These are phyloP conservation scores for Gossypium sturtianum DNA, from an alignment of 345 rosid species.

Conservation along the genomic window DNA sequence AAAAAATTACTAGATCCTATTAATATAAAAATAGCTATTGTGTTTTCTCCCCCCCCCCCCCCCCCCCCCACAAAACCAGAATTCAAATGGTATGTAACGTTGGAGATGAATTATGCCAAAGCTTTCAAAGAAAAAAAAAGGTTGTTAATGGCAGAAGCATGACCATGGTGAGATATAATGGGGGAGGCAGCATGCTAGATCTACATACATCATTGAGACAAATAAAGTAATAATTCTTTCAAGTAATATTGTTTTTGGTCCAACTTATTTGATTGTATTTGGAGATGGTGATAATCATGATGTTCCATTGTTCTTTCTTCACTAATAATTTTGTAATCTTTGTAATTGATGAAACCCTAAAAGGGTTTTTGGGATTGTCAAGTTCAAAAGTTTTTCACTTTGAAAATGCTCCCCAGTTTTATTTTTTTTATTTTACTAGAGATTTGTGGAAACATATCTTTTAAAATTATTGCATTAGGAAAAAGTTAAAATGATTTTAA, in stretches of 20 bases:
- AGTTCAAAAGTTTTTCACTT: not conserved
- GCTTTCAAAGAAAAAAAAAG: not conserved
- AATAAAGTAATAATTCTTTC: slow-evolving; percentile 34
- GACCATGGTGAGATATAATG: slow-evolving; percentile 31
- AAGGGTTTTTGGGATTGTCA: slow-evolving; percentile 2
- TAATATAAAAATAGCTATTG: too few relatives aligned
- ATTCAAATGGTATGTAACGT: too few relatives aligned
- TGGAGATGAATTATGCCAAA: too few relatives aligned
- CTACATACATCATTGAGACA: slow-evolving; percentile 32
- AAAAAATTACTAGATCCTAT: too few relatives aligned
- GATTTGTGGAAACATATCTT: too few relatives aligned
- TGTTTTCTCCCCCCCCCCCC: too few relatives aligned
- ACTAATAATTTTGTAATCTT: slow-evolving; percentile 28
- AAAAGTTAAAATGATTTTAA: too few relatives aligned
- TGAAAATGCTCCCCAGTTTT: not conserved
- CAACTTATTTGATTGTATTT: slow-evolving; percentile 16
- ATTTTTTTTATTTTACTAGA: too few relatives aligned
- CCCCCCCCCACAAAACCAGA: too few relatives aligned
- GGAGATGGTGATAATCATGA: slow-evolving; percentile 18
- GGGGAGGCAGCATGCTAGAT: slow-evolving; percentile 48
- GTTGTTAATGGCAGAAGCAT: slow-evolving; percentile 6
- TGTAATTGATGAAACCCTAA: slow-evolving; percentile 7
- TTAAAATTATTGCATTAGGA: too few relatives aligned
- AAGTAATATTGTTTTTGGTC: slow-evolving; percentile 25
- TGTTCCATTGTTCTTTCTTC: slow-evolving; percentile 19